Conservation (phyloP, 345 rosid genomes). For the Mallotus nudiflorus region DNA sequence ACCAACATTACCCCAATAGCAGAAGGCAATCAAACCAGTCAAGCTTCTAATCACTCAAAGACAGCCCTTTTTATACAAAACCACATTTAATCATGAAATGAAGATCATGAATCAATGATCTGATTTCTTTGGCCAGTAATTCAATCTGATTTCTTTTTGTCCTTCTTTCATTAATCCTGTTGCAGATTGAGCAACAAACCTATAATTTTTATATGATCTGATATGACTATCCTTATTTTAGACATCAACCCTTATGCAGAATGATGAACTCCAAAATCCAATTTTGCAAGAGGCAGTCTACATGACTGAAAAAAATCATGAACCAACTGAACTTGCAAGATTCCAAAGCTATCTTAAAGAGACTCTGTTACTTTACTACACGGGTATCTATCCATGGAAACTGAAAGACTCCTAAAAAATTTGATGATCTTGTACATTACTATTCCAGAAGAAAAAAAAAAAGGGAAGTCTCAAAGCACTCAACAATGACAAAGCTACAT, state of each 20-base stretch:
- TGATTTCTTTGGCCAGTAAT: background rate
- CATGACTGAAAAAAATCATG: no score
- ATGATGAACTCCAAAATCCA: no score
- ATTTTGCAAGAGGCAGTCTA: no score
- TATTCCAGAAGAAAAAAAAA: constrained; percentile 11
- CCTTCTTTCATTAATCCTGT: background rate
- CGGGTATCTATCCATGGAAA: no score
- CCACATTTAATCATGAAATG: background rate
- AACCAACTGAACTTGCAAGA: no score
- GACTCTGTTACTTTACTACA: no score
- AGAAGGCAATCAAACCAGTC: background rate
- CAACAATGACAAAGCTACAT: no score
- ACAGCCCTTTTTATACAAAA: background rate
- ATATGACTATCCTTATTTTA: background rate
- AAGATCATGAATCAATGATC: background rate
- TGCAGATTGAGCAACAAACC: background rate
- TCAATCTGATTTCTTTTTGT: background rate
- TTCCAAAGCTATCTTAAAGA: no score
- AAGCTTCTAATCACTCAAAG: background rate
- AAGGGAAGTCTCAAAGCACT: constrained; percentile 9
- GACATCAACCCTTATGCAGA: no score
- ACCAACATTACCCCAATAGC: background rate
- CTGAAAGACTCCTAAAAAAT: background rate
- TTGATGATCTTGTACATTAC: background rate
- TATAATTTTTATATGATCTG: background rate